Evolutionary conservation across 768 basidiomycete species (phyloP), one percentile per base, ranked within the genome.

Genomic region (Leccinellum luteum): DNA sequence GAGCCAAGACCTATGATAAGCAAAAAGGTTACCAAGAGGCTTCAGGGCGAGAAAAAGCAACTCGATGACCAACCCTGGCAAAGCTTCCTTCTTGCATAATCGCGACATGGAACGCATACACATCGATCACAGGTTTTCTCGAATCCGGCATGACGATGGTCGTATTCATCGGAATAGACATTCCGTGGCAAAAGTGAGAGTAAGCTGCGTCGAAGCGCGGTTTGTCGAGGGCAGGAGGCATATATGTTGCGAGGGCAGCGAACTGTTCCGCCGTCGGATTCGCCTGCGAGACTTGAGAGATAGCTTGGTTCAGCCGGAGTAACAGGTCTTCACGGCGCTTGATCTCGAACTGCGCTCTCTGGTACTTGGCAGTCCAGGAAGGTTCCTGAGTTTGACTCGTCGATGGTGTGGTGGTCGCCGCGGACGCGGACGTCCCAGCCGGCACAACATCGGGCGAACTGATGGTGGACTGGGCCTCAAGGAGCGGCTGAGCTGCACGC

Each of bases 11-110:
- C 69, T 70, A 38, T 14, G n/a, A 57, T 12, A 45, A 61, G 57
- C 1, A 48, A 56, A 48, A 56, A 41, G 6, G 25, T 55, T 15
- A 50, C 48, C 55, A 56, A 41, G 45, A 9, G 10, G 23, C 45
- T 47, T 17, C 47, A 48, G n/a, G 30, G 34, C 30, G 23, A 53
- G 50, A 28, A 25, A 14, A 51, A 58, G 57, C 19, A 55, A 41
- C 27, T 56, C 41, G 38, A 51, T 4, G 35, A 69, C 62, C 10
- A 50, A 73, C 70, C 67, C 68, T 64, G 12, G 61, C 47, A 31
- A 63, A 66, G 23, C 66, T 73, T 50, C 68, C 70, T 58, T 68
- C 66, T 51, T 71, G 68, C 72, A 72, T 74, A 57, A 73, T 63
- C 4, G 68, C 64, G 45, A 66, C 66, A 48, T 72, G 70, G 51